phyloP scores from a whole-genome alignment of 768 basidiomycete genomes.

The Rhodotorula graminis region DNA sequence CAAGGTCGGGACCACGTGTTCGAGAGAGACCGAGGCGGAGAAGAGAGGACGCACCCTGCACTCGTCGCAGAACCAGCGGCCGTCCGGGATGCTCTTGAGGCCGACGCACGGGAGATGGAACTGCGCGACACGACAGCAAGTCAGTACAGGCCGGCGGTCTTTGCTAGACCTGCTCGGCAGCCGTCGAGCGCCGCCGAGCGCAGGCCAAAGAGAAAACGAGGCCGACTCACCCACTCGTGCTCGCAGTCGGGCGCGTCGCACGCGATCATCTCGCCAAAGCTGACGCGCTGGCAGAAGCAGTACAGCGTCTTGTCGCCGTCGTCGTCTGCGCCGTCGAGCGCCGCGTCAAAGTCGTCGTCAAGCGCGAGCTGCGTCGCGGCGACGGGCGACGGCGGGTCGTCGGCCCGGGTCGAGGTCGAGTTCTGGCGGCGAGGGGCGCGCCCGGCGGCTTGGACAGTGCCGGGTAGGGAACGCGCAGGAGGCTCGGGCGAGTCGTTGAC shows the following conservation, averaged over 20 bases:
- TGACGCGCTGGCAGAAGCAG: slow-evolving; percentile 37
- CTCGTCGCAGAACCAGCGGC: slow-evolving; percentile 37
- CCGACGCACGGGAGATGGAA: slow-evolving; percentile 39
- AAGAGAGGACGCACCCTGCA: slow-evolving; percentile 21
- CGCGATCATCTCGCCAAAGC: slow-evolving; percentile 41
- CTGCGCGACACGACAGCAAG: neutral
- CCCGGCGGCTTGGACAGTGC: neutral
- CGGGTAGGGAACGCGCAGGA: slow-evolving; percentile 11
- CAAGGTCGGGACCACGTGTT: no score
- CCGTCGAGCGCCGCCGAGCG: no score
- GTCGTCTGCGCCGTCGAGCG: slow-evolving; percentile 31
- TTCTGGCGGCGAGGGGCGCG: slow-evolving; percentile 21
- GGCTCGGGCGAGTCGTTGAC: slow-evolving; percentile 29
- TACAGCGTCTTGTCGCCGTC: slow-evolving; percentile 36
- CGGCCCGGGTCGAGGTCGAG: slow-evolving; percentile 3
- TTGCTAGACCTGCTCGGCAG: no score
- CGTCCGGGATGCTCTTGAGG: slow-evolving; percentile 37
- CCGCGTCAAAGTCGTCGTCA: slow-evolving; percentile 24
- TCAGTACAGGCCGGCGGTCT: neutral
- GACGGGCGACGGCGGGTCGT: slow-evolving; percentile 10
- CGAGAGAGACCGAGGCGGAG: neutral
- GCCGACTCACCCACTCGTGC: slow-evolving; percentile 35
- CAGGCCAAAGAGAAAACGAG: neutral
- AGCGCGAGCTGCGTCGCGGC: neutral
- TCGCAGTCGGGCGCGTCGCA: slow-evolving; percentile 38